Evolutionary conservation across 23 red algal genomes (phyloP).

Genomic region (Gracilaria gracilis): DNA sequence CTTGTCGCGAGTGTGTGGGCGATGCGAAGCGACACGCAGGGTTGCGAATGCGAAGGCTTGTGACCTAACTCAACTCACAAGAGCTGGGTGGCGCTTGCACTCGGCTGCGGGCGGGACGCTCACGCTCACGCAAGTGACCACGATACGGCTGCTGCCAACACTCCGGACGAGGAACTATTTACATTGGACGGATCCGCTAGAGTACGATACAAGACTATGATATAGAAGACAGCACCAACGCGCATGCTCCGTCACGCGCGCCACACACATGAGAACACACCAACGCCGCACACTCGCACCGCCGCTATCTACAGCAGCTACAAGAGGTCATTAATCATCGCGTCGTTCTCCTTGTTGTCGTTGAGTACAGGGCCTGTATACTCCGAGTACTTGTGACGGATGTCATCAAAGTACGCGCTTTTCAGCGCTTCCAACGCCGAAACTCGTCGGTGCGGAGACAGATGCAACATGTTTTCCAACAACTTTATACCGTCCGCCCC

Average conservation of each 20-base stretch:
- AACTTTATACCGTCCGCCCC: conserved; percentile 79
- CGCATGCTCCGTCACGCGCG: conserved; percentile 1
- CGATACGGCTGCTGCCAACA: no score
- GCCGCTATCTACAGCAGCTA: not conserved
- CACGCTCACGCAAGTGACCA: no score
- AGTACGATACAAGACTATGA: not conserved
- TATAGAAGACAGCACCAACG: not conserved
- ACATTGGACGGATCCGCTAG: not conserved
- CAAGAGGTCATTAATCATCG: conserved; percentile 39
- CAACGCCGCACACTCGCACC: not conserved
- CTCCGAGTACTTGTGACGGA: conserved; percentile 81
- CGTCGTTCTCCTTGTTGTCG: conserved; percentile 52
- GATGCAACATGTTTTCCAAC: conserved; percentile 76
- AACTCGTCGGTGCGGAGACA: conserved; percentile 81
- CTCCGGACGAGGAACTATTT: not conserved
- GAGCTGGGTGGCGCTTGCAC: no score
- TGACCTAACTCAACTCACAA: no score
- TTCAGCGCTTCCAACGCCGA: conserved; percentile 84
- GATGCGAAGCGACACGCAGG: no score
- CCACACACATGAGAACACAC: conserved; percentile 14
- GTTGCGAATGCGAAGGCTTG: no score
- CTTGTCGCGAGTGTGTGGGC: no score
- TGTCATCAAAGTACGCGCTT: conserved; percentile 93
- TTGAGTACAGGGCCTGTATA: conserved; percentile 15
- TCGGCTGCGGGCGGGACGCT: no score